Conservation (phyloP, 352 stramenopile genomes). For the Pseudoperonospora humuli region DNA sequence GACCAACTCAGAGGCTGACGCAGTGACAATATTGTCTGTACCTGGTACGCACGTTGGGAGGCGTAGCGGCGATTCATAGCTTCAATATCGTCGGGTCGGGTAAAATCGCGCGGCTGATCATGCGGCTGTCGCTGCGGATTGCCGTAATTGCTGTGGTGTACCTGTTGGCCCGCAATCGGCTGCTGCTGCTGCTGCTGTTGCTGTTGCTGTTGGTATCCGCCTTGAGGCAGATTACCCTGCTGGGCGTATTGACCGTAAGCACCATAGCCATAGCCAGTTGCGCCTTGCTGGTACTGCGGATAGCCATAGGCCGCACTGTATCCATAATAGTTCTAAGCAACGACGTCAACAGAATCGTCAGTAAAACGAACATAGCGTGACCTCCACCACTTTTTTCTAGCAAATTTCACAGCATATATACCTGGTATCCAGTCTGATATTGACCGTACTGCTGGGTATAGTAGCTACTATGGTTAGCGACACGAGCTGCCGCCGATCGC, state of each 20-base stretch:
- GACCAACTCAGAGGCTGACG: neutral
- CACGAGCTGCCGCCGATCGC: slow-evolving; percentile 55
- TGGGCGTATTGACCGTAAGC: slow-evolving; percentile 48
- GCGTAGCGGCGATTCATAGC: slow-evolving; percentile 74
- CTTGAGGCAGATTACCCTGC: slow-evolving; percentile 32
- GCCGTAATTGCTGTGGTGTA: slow-evolving; percentile 26
- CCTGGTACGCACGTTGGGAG: slow-evolving; percentile 72
- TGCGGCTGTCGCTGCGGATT: slow-evolving; percentile 29
- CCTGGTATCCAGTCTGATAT: slow-evolving; percentile 39
- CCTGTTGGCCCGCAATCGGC: slow-evolving; percentile 25
- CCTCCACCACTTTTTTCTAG: neutral
- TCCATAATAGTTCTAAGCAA: slow-evolving; percentile 46
- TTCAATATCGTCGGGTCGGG: slow-evolving; percentile 60
- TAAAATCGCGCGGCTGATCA: slow-evolving; percentile 63
- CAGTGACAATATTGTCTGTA: slow-evolving; percentile 25
- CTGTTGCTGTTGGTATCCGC: slow-evolving; percentile 27
- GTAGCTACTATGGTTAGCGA: slow-evolving; percentile 17
- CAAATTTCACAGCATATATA: slow-evolving; percentile 6
- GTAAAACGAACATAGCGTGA: neutral
- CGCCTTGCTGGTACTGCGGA: slow-evolving; percentile 24
- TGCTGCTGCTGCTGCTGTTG: slow-evolving; percentile 22
- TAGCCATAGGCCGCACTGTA: slow-evolving; percentile 51
- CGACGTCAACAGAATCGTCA: slow-evolving; percentile 2
- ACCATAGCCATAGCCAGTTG: slow-evolving; percentile 37
- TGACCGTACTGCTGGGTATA: slow-evolving; percentile 60